Evolutionary conservation across 768 basidiomycete genomes (phyloP).

Genomic region (Floccularia luteovirens): DNA sequence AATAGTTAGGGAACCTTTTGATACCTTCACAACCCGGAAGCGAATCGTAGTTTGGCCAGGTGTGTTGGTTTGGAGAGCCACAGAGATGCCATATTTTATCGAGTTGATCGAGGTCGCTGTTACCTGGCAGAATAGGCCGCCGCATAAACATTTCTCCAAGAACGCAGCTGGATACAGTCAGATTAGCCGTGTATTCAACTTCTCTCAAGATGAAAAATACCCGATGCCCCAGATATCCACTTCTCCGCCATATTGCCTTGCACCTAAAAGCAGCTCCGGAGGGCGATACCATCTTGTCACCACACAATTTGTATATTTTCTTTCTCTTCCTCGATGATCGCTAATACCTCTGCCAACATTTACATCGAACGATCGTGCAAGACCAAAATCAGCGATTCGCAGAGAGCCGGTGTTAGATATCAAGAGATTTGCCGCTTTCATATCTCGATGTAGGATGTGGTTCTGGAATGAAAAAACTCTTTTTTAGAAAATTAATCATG

Average conservation of each 20-base stretch:
- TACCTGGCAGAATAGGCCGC: slow-evolving; percentile 81
- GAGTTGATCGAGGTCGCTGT: slow-evolving; percentile 86
- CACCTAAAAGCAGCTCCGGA: slow-evolving; percentile 86
- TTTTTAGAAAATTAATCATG: slow-evolving; percentile 4
- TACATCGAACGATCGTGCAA: slow-evolving; percentile 76
- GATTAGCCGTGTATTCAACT: background rate
- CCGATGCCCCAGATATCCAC: slow-evolving; percentile 99
- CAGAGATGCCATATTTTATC: slow-evolving; percentile 87
- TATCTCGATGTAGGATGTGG: slow-evolving; percentile 94
- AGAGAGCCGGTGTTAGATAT: slow-evolving; percentile 82
- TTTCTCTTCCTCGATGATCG: slow-evolving; percentile 39
- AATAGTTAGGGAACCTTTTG: slow-evolving; percentile 46
- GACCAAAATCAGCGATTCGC: slow-evolving; percentile 91
- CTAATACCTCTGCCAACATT: slow-evolving; percentile 29
- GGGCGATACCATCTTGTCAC: slow-evolving; percentile 95
- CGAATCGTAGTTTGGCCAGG: slow-evolving; percentile 71
- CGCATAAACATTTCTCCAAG: slow-evolving; percentile 95
- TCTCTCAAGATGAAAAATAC: slow-evolving; percentile 30
- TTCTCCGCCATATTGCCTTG: slow-evolving; percentile 84
- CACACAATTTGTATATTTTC: slow-evolving; percentile 92
- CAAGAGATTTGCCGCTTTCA: slow-evolving; percentile 97
- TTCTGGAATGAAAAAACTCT: slow-evolving; percentile 50
- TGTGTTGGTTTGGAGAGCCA: slow-evolving; percentile 78
- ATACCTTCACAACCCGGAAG: slow-evolving; percentile 78
- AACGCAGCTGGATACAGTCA: slow-evolving; percentile 59